Base-by-base conservation (phyloP, 768 basidiomycete species). In the Trametes cubensis region DNA sequence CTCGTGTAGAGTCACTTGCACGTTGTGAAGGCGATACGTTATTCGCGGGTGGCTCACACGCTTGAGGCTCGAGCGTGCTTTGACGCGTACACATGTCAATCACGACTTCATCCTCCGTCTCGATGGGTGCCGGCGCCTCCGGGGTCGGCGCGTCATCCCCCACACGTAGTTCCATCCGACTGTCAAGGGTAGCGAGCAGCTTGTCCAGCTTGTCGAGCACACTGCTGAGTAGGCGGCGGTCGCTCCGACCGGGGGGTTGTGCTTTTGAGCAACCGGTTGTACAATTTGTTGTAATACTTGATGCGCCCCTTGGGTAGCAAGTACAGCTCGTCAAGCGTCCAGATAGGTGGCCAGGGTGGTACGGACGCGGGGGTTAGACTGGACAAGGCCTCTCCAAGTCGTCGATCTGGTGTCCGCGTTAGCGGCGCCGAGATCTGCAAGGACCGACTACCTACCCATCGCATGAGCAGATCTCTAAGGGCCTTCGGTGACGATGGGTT, bases 391-490 rank as follows among this genome's bases (percentile, higher is more conserved):
- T 81, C 57, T 92, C 89, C 34, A 99, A 79, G 70, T 99, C 95
- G 65, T 94, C 90, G 66, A 98, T 94, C 95, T 98, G 73, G 38
- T 51, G 44, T 54, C 40, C 13, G 2, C 3, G 14, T 62, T 15
- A 62, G 49, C 39, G 50, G 54, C 66, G 58, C 67, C 20, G 44
- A 30, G 18, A 20, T n/a, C 8, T 10, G 30, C 41, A 47, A 28
- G 62, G 25, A 47, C 55, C 25, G 58, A 51, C 47, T 39, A 77
- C 91, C 63, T 66, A 96, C 96, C 97, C 96, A 98, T 77, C 90
- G 87, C 90, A 98, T 97, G 56, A 99, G 80, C 42, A 99, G 79
- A 74, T 98, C 96, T 42, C 97, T 95, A 28, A 99, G 80, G 14
- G 90, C 94, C 71, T 95, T 97, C 6, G 95, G 94, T 14, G 92